These are phyloP conservation scores for Anthoceros angustus DNA, from an alignment of 225 moss, liverwort and hornwort species.

Conservation along the genomic window DNA sequence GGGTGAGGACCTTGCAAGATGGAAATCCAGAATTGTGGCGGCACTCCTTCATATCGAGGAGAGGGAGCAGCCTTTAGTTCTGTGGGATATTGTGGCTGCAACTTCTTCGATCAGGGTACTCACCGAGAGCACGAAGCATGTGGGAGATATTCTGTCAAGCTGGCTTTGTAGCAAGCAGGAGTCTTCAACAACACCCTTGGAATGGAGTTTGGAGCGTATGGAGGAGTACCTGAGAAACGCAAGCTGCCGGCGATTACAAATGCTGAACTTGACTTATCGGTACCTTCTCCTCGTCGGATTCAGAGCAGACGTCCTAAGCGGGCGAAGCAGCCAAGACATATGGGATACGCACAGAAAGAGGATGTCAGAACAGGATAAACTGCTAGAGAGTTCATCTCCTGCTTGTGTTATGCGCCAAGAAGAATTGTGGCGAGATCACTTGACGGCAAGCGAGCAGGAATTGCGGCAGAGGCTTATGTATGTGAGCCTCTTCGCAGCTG, in stretches of 20 bases:
- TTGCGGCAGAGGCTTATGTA: conserved; percentile 59
- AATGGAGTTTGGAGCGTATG: conserved; percentile 14
- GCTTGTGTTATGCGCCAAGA: conserved; percentile 19
- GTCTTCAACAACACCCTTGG: conserved; percentile 20
- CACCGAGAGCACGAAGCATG: conserved; percentile 24
- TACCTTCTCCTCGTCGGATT: conserved; percentile 38
- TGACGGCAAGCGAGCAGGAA: conserved; percentile 56
- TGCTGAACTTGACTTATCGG: conserved; percentile 58
- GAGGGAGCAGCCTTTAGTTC: conserved; percentile 33
- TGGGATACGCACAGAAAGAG: conserved; percentile 20
- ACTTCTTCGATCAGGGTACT: conserved; percentile 34
- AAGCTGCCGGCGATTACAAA: conserved; percentile 73
- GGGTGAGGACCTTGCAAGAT: conserved; percentile 20
- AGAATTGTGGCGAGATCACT: conserved; percentile 32
- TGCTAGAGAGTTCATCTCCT: neutral
- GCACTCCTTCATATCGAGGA: conserved; percentile 62
- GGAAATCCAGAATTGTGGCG: conserved; percentile 42
- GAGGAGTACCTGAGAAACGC: conserved; percentile 31
- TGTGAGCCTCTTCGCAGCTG: conserved; percentile 27
- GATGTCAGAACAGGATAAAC: conserved; percentile 14
- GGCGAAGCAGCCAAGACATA: conserved; percentile 20
- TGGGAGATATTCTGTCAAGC: conserved; percentile 31
- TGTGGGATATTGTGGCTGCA: conserved; percentile 66
- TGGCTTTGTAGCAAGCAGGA: conserved; percentile 51
- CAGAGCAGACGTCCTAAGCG: conserved; percentile 36